Conservation (phyloP, 1,284 basidiomycete species). For the Moesziomyces aphidis region DNA sequence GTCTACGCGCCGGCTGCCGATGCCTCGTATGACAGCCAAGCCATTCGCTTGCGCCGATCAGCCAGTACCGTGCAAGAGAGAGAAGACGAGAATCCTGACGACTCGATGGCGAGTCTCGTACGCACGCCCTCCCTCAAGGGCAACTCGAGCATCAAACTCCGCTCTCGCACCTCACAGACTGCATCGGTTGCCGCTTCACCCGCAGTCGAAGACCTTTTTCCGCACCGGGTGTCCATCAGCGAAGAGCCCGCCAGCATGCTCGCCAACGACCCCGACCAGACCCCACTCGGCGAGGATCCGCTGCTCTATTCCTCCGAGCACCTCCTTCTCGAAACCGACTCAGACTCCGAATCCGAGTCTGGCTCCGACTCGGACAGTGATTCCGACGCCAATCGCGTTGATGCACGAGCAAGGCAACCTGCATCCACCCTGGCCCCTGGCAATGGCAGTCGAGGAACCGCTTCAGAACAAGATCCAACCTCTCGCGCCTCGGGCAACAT, state of each 20-base stretch:
- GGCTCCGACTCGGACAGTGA: conserved; percentile 36
- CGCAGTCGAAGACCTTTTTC: conserved; percentile 7
- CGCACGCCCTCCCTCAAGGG: conserved; percentile 30
- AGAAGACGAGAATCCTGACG: conserved; percentile 23
- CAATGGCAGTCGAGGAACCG: background rate
- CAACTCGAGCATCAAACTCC: conserved; percentile 37
- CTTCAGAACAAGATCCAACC: background rate
- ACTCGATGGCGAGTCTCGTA: conserved; percentile 32
- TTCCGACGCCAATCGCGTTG: background rate
- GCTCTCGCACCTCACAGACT: conserved; percentile 20
- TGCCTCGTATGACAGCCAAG: background rate
- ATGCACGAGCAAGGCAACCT: background rate
- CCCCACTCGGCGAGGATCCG: conserved; percentile 56
- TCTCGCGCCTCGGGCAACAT: background rate
- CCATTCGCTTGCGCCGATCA: background rate
- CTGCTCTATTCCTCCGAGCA: conserved; percentile 49
- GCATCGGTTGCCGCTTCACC: background rate
- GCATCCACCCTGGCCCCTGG: background rate
- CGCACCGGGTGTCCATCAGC: conserved; percentile 24
- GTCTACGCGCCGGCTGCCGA: background rate
- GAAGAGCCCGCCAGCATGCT: conserved; percentile 54
- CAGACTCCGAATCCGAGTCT: conserved; percentile 26
- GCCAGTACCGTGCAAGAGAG: conserved; percentile 2
- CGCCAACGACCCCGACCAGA: conserved; percentile 44
- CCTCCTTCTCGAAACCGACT: conserved; percentile 43